These are phyloP conservation scores for Aspergillus oerlinghausenensis DNA, from an alignment of 2,329 filamentous ascomycete species.

Conservation along the genomic window DNA sequence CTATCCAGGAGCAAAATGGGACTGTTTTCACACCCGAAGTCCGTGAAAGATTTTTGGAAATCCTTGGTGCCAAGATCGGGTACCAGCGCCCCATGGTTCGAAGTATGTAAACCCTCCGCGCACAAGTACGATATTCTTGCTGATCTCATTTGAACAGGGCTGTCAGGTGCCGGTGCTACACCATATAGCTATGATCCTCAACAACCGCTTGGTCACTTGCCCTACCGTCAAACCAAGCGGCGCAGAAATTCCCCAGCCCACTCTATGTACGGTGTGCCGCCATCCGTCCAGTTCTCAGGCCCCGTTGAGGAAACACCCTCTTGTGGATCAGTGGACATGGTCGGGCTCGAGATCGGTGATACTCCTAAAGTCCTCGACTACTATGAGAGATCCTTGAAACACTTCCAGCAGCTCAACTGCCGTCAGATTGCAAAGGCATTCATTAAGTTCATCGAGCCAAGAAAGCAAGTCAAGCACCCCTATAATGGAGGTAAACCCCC, in stretches of 20 bases:
- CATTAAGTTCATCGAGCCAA: slow-evolving; percentile 45
- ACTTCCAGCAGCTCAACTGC: slow-evolving; percentile 45
- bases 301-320: slow-evolving; percentile 19
- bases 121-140: neutral
- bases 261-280: slow-evolving; percentile 13
- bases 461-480: slow-evolving; percentile 46
- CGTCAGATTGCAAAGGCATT: slow-evolving; percentile 43
- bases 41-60: slow-evolving; percentile 33
- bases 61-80: slow-evolving; percentile 27
- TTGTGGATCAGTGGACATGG: slow-evolving; percentile 21
- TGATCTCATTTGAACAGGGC: neutral
- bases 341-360: slow-evolving; percentile 36
- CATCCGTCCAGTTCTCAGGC: slow-evolving; percentile 19
- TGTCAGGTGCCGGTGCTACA: slow-evolving; percentile 14
- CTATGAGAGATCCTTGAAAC: slow-evolving; percentile 39
- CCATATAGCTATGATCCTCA: slow-evolving; percentile 11
- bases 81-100: slow-evolving; percentile 23
- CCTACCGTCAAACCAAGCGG: slow-evolving; percentile 26
- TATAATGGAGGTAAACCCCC: slow-evolving; percentile 44
- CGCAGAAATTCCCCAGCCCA: slow-evolving; percentile 21
- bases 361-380: slow-evolving; percentile 33
- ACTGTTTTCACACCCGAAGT: slow-evolving; percentile 32
- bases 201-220: slow-evolving; percentile 5
- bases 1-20: slow-evolving; percentile 26
- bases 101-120: slow-evolving; percentile 19